Evolutionary conservation across 805 yeast species (phyloP).

Genomic region (Maudiozyma bulderi): DNA sequence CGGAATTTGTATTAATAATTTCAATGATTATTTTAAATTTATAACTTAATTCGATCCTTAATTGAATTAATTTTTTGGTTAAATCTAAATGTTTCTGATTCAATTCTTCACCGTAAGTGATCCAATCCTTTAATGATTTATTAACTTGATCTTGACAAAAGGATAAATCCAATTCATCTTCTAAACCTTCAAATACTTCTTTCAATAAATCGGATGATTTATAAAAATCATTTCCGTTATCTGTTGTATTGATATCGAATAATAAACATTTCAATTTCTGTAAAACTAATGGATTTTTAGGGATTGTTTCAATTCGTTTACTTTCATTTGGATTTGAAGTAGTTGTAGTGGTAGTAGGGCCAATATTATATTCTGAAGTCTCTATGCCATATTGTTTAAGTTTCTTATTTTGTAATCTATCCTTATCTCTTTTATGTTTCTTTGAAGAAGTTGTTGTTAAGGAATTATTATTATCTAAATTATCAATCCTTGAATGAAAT

Average conservation of each 20-base stretch:
- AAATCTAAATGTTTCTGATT: conserved; percentile 28
- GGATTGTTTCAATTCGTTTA: background rate
- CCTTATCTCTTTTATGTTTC: background rate
- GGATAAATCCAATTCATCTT: conserved; percentile 13
- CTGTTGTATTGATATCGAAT: background rate
- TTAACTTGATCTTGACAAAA: conserved; percentile 23
- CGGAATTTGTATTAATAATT: conserved; percentile 31
- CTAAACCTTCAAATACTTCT: conserved; percentile 5
- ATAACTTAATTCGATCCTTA: conserved; percentile 33
- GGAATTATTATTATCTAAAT: background rate
- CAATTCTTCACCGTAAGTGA: conserved; percentile 28
- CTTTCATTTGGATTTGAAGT: background rate
- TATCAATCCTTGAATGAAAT: background rate
- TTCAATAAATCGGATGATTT: background rate
- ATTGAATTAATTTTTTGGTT: conserved; percentile 28
- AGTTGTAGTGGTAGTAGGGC: background rate
- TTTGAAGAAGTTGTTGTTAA: background rate
- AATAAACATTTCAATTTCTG: background rate
- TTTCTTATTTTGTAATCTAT: background rate
- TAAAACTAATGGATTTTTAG: background rate
- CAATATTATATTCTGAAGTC: background rate
- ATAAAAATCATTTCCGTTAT: background rate
- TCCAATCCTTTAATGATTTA: conserved; percentile 31
- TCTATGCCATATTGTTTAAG: background rate
- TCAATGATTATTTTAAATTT: conserved; percentile 33